These are phyloP conservation scores for Xerocomellus dryophilus DNA, from an alignment of 768 basidiomycete species.

Conservation along the genomic window DNA sequence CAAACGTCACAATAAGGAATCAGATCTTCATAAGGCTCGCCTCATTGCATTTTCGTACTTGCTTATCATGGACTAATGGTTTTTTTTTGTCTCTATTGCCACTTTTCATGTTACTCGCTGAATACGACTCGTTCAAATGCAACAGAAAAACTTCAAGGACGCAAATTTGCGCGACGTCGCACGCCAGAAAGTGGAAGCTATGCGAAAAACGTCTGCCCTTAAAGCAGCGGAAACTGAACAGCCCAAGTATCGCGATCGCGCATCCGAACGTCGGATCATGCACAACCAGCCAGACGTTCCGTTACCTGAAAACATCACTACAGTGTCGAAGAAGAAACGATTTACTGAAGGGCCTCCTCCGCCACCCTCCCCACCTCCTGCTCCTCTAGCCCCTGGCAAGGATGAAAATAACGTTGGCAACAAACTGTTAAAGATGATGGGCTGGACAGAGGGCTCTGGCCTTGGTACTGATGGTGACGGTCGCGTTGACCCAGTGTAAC, in stretches of 20 bases:
- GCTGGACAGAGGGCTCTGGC: conserved; percentile 90
- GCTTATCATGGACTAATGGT: conserved; percentile 29
- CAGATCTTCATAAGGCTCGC: conserved; percentile 90
- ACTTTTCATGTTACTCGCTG: conserved; percentile 3
- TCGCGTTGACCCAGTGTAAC: conserved; percentile 81
- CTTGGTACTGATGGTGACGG: conserved; percentile 82
- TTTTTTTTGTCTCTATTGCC: conserved; percentile 3
- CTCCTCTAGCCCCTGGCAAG: conserved; percentile 65
- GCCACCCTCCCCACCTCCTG: conserved; percentile 59
- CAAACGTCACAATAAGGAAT: conserved; percentile 87
- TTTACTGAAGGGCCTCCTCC: conserved; percentile 55
- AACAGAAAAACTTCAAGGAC: conserved; percentile 85
- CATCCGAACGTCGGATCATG: conserved; percentile 83
- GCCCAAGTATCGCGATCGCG: conserved; percentile 93
- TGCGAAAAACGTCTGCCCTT: conserved; percentile 35
- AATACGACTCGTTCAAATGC: conserved; percentile 3
- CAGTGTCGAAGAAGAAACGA: conserved; percentile 41
- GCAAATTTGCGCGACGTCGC: conserved; percentile 68
- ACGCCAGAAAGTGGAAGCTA: conserved; percentile 56
- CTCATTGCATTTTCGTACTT: conserved; percentile 33
- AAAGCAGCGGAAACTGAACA: conserved; percentile 40
- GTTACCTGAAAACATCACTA: conserved; percentile 45
- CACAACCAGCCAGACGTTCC: conserved; percentile 93
- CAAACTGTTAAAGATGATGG: conserved; percentile 95
- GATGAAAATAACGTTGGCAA: conserved; percentile 89